Evolutionary conservation across 225 moss, liverwort and hornwort genomes (phyloP).

Genomic region (Rhytidiadelphus loreus): DNA sequence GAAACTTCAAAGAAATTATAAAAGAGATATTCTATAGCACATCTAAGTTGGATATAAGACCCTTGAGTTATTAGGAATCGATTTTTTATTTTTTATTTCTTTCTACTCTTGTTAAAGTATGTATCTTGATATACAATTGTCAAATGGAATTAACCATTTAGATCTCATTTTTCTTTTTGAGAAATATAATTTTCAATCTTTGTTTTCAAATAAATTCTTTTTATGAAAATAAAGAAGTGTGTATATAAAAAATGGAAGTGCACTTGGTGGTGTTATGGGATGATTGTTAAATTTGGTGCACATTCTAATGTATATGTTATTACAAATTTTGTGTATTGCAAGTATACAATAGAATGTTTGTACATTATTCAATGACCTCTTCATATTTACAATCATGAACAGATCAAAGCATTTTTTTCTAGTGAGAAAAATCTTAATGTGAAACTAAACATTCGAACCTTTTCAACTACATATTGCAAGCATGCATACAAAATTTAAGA

Average conservation of each 20-base stretch:
- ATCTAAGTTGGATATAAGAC: not conserved
- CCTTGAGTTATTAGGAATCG: not conserved
- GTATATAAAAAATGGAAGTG: not conserved
- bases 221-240: not conserved
- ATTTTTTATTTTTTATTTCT: not conserved
- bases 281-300: not conserved
- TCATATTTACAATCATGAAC: not conserved
- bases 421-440: not conserved
- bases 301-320: not conserved
- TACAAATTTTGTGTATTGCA: not conserved
- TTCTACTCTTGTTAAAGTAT: not conserved
- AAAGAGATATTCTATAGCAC: not conserved
- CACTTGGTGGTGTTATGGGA: fast-evolving
- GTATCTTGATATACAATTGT: not conserved
- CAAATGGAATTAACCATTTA: not conserved
- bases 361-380: not conserved
- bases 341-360: not conserved
- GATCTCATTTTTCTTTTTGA: not conserved
- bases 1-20: not conserved
- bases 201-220: not conserved
- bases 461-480: not conserved
- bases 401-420: not conserved
- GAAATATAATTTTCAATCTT: fast-evolving
- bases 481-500: not conserved
- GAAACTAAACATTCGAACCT: not conserved